Conservation (phyloP, 345 rosid species). For the Salix suchowensis region DNA sequence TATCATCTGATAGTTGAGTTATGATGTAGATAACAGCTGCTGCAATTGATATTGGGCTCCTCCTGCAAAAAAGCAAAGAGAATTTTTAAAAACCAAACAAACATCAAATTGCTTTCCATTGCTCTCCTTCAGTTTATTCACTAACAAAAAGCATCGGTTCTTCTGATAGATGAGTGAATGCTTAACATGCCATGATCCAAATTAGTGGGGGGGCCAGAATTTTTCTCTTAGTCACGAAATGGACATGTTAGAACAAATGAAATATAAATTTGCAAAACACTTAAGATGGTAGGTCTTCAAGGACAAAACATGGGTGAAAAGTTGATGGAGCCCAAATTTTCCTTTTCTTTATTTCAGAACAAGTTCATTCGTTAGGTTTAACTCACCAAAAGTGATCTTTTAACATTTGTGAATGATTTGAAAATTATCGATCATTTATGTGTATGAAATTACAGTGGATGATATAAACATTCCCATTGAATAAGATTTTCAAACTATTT, state of each 20-base stretch:
- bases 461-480: neutral
- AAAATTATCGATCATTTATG: too few relatives aligned
- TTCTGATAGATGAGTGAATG: neutral
- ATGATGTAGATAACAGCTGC: constrained; percentile 53
- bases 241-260: neutral
- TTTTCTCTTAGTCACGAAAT: too few relatives aligned
- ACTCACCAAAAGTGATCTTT: neutral
- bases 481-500: neutral
- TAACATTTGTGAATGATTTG: neutral
- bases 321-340: neutral
- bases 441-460: too few relatives aligned
- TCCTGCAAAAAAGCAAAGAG: constrained; percentile 28
- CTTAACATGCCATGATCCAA: neutral
- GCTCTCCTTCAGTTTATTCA: too few relatives aligned
- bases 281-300: too few relatives aligned
- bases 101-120: too few relatives aligned
- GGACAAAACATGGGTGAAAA: neutral
- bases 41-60: constrained; percentile 58
- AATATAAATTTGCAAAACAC: neutral
- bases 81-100: neutral
- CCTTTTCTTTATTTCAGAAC: neutral
- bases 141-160: too few relatives aligned
- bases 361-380: neutral
- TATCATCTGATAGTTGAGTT: constrained; percentile 39
- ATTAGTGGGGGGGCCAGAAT: too few relatives aligned